Percentiles rank a stretch among this genome's conserved stretches.
Conservation (phyloP, 495 filamentous ascomycete species). For the Darksidea phi region DNA sequence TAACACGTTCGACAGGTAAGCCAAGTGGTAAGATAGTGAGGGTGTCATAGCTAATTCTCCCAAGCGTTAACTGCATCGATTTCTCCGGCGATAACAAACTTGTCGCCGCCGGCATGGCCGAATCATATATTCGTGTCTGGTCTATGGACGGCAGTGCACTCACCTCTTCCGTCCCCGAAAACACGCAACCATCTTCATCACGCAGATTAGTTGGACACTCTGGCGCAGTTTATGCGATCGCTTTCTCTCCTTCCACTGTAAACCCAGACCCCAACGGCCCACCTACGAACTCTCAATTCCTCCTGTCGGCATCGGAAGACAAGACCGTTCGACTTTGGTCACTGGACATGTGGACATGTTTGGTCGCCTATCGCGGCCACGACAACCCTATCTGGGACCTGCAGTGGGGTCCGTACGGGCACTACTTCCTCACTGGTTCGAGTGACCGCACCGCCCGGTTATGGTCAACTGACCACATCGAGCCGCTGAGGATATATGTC, state of each 20-base stretch:
- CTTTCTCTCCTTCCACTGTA: constrained; percentile 76
- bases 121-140: constrained; percentile 96
- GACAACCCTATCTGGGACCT: constrained; percentile 85
- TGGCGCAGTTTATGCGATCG: constrained; percentile 81
- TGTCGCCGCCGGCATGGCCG: constrained; percentile 80
- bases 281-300: constrained; percentile 51
- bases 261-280: constrained; percentile 60
- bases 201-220: constrained; percentile 90
- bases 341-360: constrained; percentile 79
- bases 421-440: constrained; percentile 87
- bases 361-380: constrained; percentile 91
- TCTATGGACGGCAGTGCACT: constrained; percentile 75
- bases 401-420: constrained; percentile 87
- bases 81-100: constrained; percentile 86
- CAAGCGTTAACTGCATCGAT: constrained; percentile 83
- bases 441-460: constrained; percentile 87
- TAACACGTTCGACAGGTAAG: constrained; percentile 86
- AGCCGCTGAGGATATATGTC: constrained; percentile 80
- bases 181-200: constrained; percentile 57
- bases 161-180: constrained; percentile 41
- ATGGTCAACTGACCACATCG: constrained; percentile 88
- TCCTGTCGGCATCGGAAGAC: constrained; percentile 86
- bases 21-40: constrained; percentile 8
- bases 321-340: constrained; percentile 89
- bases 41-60: constrained; percentile 36